These are phyloP conservation scores for Cystobasidium ongulense DNA, from an alignment of 768 basidiomycete species.

Conservation along the genomic window DNA sequence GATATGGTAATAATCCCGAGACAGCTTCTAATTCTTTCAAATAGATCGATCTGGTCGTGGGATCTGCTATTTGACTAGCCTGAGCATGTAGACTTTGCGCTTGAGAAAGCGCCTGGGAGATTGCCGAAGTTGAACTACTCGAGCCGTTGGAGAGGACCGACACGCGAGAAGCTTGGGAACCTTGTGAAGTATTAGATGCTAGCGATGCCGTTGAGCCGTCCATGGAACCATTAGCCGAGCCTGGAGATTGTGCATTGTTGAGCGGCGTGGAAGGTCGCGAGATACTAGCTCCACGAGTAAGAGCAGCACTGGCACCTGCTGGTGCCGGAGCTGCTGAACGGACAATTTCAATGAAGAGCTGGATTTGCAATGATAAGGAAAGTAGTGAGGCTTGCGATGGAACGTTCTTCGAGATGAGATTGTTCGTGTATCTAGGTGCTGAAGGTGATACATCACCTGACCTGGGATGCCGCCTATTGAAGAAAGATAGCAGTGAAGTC, in stretches of 20 bases:
- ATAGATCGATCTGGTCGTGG: not conserved
- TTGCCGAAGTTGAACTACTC: conserved; percentile 2
- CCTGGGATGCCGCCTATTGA: not conserved
- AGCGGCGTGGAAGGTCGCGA: conserved; percentile 21
- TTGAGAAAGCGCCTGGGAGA: conserved; percentile 5
- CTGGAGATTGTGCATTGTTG: conserved; percentile 2
- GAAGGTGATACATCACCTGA: not conserved
- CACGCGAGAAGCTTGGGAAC: not conserved
- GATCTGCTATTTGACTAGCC: conserved; percentile 18
- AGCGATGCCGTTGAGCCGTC: conserved; percentile 20
- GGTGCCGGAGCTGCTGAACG: conserved; percentile 6
- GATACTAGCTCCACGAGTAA: not conserved
- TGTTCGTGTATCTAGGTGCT: not conserved
- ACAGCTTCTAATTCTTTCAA: conserved; percentile 22
- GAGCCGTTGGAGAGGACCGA: conserved; percentile 13
- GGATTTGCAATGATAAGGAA: conserved; percentile 16
- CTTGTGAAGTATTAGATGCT: conserved; percentile 5
- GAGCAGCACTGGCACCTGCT: not conserved
- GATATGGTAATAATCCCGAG: conserved; percentile 19
- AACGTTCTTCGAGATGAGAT: not conserved
- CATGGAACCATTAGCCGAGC: conserved; percentile 1
- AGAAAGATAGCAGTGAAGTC: not conserved
- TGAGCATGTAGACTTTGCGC: conserved; percentile 23
- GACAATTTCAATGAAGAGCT: conserved; percentile 24
- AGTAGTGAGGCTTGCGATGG: not conserved